These are phyloP conservation scores for Scolecobasidium constrictum DNA, from an alignment of 2,329 filamentous ascomycete genomes.

Conservation along the genomic window DNA sequence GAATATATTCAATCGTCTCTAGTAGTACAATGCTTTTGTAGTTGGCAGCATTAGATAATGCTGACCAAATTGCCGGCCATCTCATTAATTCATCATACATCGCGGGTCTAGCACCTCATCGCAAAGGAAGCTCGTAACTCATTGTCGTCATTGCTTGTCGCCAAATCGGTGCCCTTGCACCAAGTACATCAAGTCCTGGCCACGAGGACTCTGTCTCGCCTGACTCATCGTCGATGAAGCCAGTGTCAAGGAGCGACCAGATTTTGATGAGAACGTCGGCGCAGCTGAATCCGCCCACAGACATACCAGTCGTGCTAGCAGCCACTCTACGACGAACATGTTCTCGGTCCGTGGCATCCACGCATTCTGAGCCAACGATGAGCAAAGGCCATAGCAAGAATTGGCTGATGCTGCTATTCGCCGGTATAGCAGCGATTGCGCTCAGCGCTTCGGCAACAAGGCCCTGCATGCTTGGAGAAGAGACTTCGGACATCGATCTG, in stretches of 20 bases:
- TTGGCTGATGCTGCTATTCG: conserved; percentile 64
- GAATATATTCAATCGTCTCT: too few relatives aligned
- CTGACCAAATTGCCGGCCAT: too few relatives aligned
- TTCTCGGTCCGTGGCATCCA: conserved; percentile 66
- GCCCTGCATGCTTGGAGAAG: conserved; percentile 68
- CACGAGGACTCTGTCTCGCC: background rate
- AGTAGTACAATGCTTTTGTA: too few relatives aligned
- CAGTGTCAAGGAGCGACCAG: background rate
- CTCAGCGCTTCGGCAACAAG: conserved; percentile 73
- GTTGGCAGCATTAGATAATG: too few relatives aligned
- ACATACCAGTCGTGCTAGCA: background rate
- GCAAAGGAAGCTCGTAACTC: too few relatives aligned
- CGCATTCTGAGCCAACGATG: conserved; percentile 79
- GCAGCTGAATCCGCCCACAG: background rate
- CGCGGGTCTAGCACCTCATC: too few relatives aligned
- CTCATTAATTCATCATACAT: too few relatives aligned
- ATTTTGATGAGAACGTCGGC: background rate
- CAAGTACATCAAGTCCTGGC: background rate
- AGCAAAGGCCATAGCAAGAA: conserved; percentile 92
- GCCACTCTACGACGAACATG: conserved; percentile 59
- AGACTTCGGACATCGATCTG: conserved; percentile 60
- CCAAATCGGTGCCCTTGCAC: background rate
- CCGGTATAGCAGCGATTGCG: conserved; percentile 70
- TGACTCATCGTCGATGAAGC: background rate
- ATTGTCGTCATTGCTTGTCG: background rate